A percentile compares a stretch with the other conserved stretches of the same genome.
Evolutionary conservation across 2,329 filamentous ascomycete species (phyloP).

Genomic region (Periconia digitata): DNA sequence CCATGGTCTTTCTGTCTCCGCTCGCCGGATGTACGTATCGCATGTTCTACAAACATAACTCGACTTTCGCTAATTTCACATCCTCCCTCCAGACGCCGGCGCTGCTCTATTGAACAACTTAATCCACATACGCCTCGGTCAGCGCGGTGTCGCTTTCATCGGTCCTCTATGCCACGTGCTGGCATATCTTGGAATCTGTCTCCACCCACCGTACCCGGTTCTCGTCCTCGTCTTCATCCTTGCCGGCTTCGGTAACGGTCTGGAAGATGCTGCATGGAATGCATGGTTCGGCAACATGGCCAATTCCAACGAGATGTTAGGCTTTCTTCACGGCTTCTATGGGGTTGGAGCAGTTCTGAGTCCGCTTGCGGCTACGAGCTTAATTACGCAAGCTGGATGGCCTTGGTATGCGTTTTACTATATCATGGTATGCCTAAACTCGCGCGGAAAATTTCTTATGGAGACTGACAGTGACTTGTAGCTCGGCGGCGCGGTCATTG

Average conservation of each 20-base stretch:
- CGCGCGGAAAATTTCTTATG: not conserved
- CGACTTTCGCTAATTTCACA: no score
- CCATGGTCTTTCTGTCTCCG: slow-evolving; percentile 65
- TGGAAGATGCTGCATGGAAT: slow-evolving; percentile 63
- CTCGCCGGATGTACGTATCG: slow-evolving; percentile 67
- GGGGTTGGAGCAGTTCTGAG: slow-evolving; percentile 68
- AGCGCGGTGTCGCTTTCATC: slow-evolving; percentile 69
- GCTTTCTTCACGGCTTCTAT: slow-evolving; percentile 70
- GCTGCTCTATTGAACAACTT: slow-evolving; percentile 64
- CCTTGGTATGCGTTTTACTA: slow-evolving; percentile 76
- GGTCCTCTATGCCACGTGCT: slow-evolving; percentile 62
- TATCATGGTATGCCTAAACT: slow-evolving; percentile 58
- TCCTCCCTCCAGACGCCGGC: no score
- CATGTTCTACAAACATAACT: no score
- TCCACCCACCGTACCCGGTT: slow-evolving; percentile 68
- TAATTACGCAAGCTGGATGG: slow-evolving; percentile 62
- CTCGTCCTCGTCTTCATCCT: slow-evolving; percentile 64
- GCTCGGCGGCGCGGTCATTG: slow-evolving; percentile 54
- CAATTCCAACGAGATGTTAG: slow-evolving; percentile 70
- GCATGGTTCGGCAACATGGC: slow-evolving; percentile 69
- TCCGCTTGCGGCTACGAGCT: slow-evolving; percentile 68
- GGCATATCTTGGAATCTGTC: slow-evolving; percentile 63
- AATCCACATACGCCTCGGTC: slow-evolving; percentile 64
- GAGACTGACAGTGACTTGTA: not conserved
- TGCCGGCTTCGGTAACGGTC: slow-evolving; percentile 69